Percentiles rank a stretch among this genome's conserved stretches.
These are phyloP conservation scores for Sarocladium kiliense DNA, from an alignment of 2,329 filamentous ascomycete species.

Conservation along the genomic window DNA sequence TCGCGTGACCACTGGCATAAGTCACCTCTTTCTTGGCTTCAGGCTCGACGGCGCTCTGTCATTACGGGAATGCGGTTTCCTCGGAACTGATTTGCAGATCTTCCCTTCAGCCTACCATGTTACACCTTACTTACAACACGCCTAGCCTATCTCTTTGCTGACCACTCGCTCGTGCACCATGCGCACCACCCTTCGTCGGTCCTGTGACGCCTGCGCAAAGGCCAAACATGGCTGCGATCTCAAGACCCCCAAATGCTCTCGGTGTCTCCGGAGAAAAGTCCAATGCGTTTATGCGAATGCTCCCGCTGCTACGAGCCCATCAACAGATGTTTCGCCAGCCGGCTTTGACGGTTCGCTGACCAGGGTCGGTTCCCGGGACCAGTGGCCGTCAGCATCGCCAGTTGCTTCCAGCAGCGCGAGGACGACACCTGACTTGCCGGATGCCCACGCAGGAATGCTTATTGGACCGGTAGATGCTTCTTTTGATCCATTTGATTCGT, in stretches of 20 bases:
- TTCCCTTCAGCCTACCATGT: neutral
- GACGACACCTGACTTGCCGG: slow-evolving; percentile 3
- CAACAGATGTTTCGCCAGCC: neutral
- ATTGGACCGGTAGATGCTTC: slow-evolving; percentile 25
- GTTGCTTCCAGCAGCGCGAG: slow-evolving; percentile 3
- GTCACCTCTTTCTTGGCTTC: too few species aligned
- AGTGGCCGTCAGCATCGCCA: neutral
- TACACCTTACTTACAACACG: neutral
- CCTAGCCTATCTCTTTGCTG: neutral
- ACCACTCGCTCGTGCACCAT: slow-evolving; percentile 18
- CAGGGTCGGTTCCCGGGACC: neutral
- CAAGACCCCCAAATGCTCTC: slow-evolving; percentile 46
- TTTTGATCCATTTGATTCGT: slow-evolving; percentile 52
- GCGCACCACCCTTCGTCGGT: slow-evolving; percentile 51
- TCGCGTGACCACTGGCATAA: too few species aligned
- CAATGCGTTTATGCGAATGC: slow-evolving; percentile 49
- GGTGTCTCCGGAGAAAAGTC: slow-evolving; percentile 43
- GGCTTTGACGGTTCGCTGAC: neutral
- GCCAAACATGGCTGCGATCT: slow-evolving; percentile 53
- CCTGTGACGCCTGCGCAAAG: slow-evolving; percentile 50
- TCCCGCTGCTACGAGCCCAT: slow-evolving; percentile 27
- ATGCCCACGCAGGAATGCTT: slow-evolving; percentile 8
- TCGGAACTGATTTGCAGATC: too few species aligned
- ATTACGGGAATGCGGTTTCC: too few species aligned
- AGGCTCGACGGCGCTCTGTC: too few species aligned